phyloP scores from a whole-genome alignment of 2,329 filamentous ascomycete genomes.

The Exophiala lecanii-corni region DNA sequence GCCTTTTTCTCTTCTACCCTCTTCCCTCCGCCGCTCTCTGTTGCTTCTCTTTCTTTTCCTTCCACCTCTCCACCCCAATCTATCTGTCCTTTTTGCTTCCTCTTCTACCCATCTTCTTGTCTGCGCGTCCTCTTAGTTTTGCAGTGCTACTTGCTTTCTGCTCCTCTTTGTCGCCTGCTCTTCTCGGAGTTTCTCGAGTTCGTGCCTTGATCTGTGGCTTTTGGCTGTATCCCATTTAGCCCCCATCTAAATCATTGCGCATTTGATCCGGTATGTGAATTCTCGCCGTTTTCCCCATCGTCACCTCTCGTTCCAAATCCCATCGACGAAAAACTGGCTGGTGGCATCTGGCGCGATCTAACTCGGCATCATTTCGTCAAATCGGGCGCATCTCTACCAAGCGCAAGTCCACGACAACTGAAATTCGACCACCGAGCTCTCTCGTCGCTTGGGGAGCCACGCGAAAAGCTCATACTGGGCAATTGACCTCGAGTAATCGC shows the following conservation, averaged over 20 bases:
- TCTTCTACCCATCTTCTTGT: conserved; percentile 14
- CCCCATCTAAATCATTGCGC: conserved; percentile 24
- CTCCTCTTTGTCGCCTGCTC: conserved; percentile 23
- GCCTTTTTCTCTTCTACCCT: conserved; percentile 15
- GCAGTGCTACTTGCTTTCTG: conserved; percentile 25
- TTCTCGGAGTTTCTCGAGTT: conserved; percentile 25
- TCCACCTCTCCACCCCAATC: conserved; percentile 9
- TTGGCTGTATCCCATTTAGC: conserved; percentile 18
- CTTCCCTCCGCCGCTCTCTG: conserved; percentile 22
- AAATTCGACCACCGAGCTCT: no score
- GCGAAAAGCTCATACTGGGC: no score
- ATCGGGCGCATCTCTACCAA: no score
- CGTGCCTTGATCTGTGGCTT: conserved; percentile 24
- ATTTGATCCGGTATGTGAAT: conserved; percentile 25
- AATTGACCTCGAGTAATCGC: no score
- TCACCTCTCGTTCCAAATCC: neutral
- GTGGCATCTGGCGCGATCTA: no score
- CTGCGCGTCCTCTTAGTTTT: conserved; percentile 25
- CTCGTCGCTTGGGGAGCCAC: no score
- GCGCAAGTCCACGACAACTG: no score
- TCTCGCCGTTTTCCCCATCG: conserved; percentile 6
- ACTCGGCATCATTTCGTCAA: no score
- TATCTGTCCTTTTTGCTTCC: conserved; percentile 16
- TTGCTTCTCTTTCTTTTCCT: conserved; percentile 22
- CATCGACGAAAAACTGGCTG: neutral